Evolutionary conservation across 2,329 filamentous ascomycete species (phyloP).

Genomic region (Xylariales sp.): DNA sequence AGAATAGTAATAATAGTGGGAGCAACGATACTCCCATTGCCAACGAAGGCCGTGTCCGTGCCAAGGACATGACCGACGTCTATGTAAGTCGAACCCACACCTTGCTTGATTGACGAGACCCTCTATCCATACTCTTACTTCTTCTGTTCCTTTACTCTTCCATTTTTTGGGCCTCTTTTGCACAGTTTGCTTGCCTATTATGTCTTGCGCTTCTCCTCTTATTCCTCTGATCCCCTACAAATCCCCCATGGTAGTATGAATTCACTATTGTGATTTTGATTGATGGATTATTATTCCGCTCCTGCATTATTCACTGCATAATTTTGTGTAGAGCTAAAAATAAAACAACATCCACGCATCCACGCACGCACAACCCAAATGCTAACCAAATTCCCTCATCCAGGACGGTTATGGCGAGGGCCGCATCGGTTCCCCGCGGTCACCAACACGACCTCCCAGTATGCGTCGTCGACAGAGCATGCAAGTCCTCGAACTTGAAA

Average conservation of each 20-base stretch:
- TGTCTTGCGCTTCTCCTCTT: too few species aligned
- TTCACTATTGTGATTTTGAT: not conserved
- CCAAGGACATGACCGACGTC: constrained; percentile 90
- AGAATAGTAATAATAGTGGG: not conserved
- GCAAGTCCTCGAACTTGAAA: constrained; percentile 93
- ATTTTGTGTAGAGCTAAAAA: too few species aligned
- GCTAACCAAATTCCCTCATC: constrained; percentile 26
- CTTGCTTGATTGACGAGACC: constrained; percentile 8
- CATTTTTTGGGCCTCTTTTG: not conserved
- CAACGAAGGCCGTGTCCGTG: constrained; percentile 87
- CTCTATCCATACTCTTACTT: not conserved
- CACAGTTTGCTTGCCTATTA: too few species aligned
- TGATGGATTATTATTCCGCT: constrained; percentile 5
- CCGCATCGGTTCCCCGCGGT: constrained; percentile 85
- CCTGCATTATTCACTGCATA: too few species aligned
- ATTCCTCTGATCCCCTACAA: too few species aligned
- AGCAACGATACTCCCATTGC: constrained; percentile 73
- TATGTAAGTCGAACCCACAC: constrained; percentile 74
- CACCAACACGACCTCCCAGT: constrained; percentile 92
- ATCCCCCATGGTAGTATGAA: constrained; percentile 1
- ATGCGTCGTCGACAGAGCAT: constrained; percentile 98
- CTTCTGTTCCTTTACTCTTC: not conserved
- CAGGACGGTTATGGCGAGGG: constrained; percentile 96
- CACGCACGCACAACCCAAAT: not conserved
- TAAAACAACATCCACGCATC: too few species aligned